phyloP scores from a whole-genome alignment of 2,329 filamentous ascomycete species.

The Trichoderma semiorbis region DNA sequence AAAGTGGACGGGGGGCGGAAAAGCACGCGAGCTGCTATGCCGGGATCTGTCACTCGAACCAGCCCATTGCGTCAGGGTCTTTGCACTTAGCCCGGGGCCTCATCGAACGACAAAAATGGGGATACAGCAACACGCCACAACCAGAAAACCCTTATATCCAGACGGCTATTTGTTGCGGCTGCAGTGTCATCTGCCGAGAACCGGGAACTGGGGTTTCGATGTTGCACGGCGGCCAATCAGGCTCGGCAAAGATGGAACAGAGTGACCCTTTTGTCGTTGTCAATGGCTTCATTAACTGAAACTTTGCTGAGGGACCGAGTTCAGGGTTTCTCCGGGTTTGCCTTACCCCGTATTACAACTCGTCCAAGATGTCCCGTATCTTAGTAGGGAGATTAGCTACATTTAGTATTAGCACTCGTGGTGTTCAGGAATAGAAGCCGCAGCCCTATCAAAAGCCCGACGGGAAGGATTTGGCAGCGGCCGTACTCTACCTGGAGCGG shows the following conservation, averaged over 20 bases:
- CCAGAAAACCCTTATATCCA: not conserved
- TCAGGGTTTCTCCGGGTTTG: not conserved
- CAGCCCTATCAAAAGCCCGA: not conserved
- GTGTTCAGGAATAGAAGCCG: not conserved
- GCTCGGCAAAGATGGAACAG: not conserved
- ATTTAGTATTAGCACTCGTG: not conserved
- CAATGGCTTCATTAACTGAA: not conserved
- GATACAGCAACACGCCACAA: constrained; percentile 7
- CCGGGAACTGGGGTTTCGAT: constrained; percentile 1
- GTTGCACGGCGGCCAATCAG: not conserved
- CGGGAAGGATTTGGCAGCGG: not conserved
- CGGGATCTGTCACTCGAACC: not conserved
- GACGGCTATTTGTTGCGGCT: not conserved
- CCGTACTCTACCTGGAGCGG: not conserved
- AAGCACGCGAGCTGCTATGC: constrained; percentile 1
- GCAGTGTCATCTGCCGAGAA: constrained; percentile 7
- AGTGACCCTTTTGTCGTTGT: not conserved
- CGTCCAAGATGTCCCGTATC: not conserved
- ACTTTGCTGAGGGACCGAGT: not conserved
- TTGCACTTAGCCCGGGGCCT: constrained; percentile 1
- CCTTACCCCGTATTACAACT: not conserved
- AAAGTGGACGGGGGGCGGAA: not conserved
- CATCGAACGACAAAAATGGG: constrained; percentile 18
- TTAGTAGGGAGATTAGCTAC: not conserved
- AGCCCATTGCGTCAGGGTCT: constrained; percentile 12